Evolutionary conservation across 2,329 filamentous ascomycete genomes (phyloP).

Genomic region (Sporothrix schenckii): DNA sequence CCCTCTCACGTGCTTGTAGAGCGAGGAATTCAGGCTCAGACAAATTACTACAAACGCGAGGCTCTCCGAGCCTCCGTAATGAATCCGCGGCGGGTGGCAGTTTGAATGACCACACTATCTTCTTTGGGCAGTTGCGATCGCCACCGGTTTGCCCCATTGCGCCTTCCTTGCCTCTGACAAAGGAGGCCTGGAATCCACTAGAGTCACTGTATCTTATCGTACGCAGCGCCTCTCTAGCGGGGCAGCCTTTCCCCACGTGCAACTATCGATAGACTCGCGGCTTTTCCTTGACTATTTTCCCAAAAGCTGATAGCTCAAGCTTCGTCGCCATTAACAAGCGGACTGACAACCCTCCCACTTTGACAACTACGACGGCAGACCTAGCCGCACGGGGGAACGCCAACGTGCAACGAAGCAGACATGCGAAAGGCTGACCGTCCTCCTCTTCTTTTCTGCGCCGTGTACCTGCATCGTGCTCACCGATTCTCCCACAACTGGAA

Average conservation of each 20-base stretch:
- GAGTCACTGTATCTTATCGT: constrained; percentile 15
- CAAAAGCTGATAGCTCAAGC: neutral
- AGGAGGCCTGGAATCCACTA: neutral
- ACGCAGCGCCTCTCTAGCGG: constrained; percentile 2
- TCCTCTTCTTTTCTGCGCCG: no score
- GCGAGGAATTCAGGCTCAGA: no score
- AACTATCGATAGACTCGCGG: neutral
- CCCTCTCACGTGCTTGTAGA: neutral
- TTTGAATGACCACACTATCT: no score
- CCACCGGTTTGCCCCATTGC: constrained; percentile 4
- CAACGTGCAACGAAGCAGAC: neutral
- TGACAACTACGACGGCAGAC: neutral
- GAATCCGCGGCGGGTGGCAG: no score
- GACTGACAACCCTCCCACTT: neutral
- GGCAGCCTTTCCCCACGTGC: neutral
- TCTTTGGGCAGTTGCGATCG: neutral
- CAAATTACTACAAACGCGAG: no score
- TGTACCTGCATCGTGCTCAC: neutral
- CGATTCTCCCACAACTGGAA: neutral
- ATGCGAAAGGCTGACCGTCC: neutral
- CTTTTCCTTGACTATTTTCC: neutral
- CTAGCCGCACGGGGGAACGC: neutral
- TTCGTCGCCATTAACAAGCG: neutral
- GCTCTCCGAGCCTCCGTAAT: no score
- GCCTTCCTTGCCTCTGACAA: neutral